These are phyloP conservation scores for Straminergon stramineum DNA, from an alignment of 225 moss, liverwort and hornwort genomes.

Conservation along the genomic window DNA sequence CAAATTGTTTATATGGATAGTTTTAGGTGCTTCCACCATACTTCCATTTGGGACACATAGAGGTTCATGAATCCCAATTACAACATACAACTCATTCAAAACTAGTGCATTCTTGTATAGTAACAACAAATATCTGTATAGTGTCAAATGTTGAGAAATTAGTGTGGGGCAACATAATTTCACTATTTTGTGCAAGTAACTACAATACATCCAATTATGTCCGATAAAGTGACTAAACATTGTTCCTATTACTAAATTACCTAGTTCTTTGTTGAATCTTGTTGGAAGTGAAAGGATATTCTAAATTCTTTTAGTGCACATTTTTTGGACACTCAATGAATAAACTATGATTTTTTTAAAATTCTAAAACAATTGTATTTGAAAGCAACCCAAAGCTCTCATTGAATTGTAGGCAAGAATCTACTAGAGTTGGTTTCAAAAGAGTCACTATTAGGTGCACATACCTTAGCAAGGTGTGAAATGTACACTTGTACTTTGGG, in stretches of 20 bases:
- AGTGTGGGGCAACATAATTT: not conserved
- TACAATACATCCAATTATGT: rapidly evolving
- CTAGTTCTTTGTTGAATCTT: not conserved
- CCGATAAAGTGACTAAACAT: rapidly evolving
- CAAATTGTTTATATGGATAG: too few species aligned
- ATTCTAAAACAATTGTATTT: rapidly evolving
- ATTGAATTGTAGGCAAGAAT: not conserved
- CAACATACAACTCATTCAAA: not conserved
- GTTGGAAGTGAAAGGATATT: not conserved
- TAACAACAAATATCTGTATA: too few species aligned
- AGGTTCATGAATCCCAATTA: not conserved
- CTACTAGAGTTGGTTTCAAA: too few species aligned
- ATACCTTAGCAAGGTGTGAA: not conserved
- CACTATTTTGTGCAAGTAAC: not conserved
- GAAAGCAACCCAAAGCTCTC: rapidly evolving
- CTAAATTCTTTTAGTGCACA: rapidly evolving
- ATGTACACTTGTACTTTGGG: rapidly evolving
- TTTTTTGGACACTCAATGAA: not conserved
- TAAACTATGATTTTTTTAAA: not conserved
- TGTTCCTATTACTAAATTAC: not conserved
- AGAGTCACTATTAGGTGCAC: not conserved
- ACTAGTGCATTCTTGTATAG: not conserved
- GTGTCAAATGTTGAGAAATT: not conserved
- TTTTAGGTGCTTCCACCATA: too few species aligned
- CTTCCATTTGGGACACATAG: not conserved